These are phyloP conservation scores for Camellia sinensis DNA, from an alignment of 148 eudicot species.

Conservation along the genomic window DNA sequence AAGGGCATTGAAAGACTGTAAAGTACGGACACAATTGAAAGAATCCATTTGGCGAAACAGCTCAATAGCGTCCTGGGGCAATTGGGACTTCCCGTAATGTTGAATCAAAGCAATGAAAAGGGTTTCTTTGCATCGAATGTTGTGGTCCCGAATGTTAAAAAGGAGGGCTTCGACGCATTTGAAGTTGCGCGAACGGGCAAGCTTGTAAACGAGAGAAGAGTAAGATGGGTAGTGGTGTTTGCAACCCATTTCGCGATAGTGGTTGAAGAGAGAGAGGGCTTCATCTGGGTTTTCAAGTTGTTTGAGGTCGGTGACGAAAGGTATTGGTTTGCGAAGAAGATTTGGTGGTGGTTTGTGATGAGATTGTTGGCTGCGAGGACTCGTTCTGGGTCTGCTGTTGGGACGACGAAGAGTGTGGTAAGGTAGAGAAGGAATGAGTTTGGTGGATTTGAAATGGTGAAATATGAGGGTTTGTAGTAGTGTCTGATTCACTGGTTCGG, in stretches of 20 bases:
- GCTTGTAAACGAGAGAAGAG: constrained; percentile 81
- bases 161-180: constrained; percentile 49
- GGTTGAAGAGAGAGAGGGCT: constrained; percentile 52
- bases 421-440: neutral
- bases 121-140: constrained; percentile 67
- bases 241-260: constrained; percentile 50
- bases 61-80: constrained; percentile 50
- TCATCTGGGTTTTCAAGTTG: constrained; percentile 55
- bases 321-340: constrained; percentile 40
- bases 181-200: constrained; percentile 57
- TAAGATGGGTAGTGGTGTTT: constrained; percentile 86
- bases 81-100: constrained; percentile 58
- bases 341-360: constrained; percentile 12
- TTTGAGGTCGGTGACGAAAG: constrained; percentile 63
- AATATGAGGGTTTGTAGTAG: neutral
- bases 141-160: constrained; percentile 29
- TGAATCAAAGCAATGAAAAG: constrained; percentile 64
- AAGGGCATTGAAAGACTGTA: constrained; percentile 73
- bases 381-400: neutral
- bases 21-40: constrained; percentile 57
- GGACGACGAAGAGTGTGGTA: constrained; percentile 10
- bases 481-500: neutral
- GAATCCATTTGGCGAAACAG: constrained; percentile 52
- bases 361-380: neutral
- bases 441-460: constrained; percentile 1